Conservation (phyloP, 176 grass and related monocot species). For the Alloteropsis semialata region DNA sequence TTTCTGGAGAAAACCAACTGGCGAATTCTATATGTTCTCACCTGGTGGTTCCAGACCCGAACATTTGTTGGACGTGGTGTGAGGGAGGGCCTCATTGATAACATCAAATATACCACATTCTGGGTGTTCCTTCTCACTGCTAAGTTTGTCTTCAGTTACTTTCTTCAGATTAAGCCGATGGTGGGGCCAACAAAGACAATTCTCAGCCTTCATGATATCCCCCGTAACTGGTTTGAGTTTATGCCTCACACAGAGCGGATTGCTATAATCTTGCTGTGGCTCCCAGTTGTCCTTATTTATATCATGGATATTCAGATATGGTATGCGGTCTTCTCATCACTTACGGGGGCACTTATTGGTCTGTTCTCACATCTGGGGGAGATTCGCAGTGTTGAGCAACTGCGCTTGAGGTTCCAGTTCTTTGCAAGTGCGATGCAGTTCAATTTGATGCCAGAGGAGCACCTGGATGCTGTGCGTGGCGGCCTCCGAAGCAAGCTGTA, state of each 20-base stretch:
- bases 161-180: constrained; percentile 92
- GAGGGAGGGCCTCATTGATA: constrained; percentile 81
- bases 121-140: constrained; percentile 70
- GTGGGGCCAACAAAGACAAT: constrained; percentile 75
- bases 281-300: constrained; percentile 87
- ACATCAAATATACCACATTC: constrained; percentile 75
- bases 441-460: constrained; percentile 90
- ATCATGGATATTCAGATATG: constrained; percentile 99
- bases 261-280: constrained; percentile 73
- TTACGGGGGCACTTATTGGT: constrained; percentile 72
- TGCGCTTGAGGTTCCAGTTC: constrained; percentile 95
- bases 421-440: constrained; percentile 98
- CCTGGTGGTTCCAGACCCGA: constrained; percentile 96
- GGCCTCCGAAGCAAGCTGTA: constrained; percentile 56
- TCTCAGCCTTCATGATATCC: constrained; percentile 43
- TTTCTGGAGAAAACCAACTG: constrained; percentile 90
- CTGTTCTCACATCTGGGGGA: constrained; percentile 94
- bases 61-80: constrained; percentile 90
- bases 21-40: constrained; percentile 76
- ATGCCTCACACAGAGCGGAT: constrained; percentile 77
- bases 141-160: constrained; percentile 92
- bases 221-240: constrained; percentile 87
- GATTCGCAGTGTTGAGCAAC: constrained; percentile 85
- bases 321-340: constrained; percentile 88
- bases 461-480: constrained; percentile 38